Conservation (phyloP, 352 stramenopile genomes). For the Phytophthora citrophthora region DNA sequence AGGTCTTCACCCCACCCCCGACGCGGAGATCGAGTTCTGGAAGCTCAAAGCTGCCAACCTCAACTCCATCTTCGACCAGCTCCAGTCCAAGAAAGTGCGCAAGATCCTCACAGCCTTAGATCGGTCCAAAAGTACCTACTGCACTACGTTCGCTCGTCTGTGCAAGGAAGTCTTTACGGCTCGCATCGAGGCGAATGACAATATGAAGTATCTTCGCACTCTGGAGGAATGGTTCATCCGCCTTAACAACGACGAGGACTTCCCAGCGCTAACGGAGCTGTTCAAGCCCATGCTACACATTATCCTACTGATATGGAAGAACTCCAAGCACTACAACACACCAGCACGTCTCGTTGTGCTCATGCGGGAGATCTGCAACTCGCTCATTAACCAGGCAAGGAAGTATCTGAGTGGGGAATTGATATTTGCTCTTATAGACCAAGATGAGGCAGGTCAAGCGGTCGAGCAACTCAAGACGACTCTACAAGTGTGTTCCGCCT, state of each 20-base stretch:
- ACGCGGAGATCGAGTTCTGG: conserved; percentile 98
- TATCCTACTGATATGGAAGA: conserved; percentile 99
- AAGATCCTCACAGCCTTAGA: conserved; percentile 96
- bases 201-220: conserved; percentile 97
- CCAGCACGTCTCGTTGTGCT: conserved; percentile 95
- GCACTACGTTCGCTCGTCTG: conserved; percentile 94
- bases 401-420: conserved; percentile 95
- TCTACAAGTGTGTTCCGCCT: conserved; percentile 93
- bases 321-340: conserved; percentile 99
- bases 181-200: conserved; percentile 97
- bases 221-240: conserved; percentile 97
- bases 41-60: conserved; percentile 96
- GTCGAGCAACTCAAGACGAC: conserved; percentile 96
- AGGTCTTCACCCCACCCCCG: conserved; percentile 96
- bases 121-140: conserved; percentile 97
- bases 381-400: conserved; percentile 93
- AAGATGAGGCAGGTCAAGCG: conserved; percentile 94
- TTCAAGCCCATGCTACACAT: conserved; percentile 99
- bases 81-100: conserved; percentile 94
- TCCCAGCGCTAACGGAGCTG: conserved; percentile 90
- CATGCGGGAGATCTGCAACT: conserved; percentile 99
- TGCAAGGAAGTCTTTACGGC: conserved; percentile 98
- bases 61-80: conserved; percentile 95
- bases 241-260: conserved; percentile 96
- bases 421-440: conserved; percentile 97